A percentile compares a stretch with the other conserved stretches of the same genome.
phyloP scores from a whole-genome alignment of 495 filamentous ascomycete species.

The Podospora anserina region DNA sequence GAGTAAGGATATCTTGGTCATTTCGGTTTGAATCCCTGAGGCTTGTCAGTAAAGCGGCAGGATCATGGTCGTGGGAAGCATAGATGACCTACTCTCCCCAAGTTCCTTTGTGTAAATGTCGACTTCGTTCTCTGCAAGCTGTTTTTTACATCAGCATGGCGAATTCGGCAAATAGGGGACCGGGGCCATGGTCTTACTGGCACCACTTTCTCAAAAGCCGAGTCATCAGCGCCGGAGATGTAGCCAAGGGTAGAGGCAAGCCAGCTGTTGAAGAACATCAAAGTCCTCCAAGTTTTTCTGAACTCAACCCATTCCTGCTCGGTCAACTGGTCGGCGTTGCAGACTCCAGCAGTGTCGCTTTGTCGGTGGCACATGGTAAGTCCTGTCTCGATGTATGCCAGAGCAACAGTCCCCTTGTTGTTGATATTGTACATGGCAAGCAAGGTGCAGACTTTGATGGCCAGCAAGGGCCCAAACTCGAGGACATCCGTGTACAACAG shows the following conservation, averaged over 20 bases:
- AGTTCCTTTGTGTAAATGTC: slow-evolving; percentile 21
- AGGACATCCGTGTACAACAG: slow-evolving; percentile 25
- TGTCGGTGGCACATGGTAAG: slow-evolving; percentile 26
- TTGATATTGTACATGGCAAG: slow-evolving; percentile 34
- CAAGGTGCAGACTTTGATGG: slow-evolving; percentile 34
- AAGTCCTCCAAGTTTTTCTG: slow-evolving; percentile 28
- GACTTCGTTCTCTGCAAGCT: slow-evolving; percentile 23
- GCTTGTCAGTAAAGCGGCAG: background rate
- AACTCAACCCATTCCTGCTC: slow-evolving; percentile 23
- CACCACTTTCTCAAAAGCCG: slow-evolving; percentile 23
- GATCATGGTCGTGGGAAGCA: background rate
- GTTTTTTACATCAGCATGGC: background rate
- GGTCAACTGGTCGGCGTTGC: slow-evolving; percentile 4
- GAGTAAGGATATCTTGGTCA: slow-evolving; percentile 33
- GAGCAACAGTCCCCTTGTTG: slow-evolving; percentile 29
- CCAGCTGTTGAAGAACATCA: slow-evolving; percentile 34
- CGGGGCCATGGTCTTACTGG: slow-evolving; percentile 13
- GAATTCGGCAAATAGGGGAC: background rate
- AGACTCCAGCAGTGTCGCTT: slow-evolving; percentile 13
- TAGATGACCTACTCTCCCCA: slow-evolving; percentile 19
- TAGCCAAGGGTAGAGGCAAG: slow-evolving; percentile 36
- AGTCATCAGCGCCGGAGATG: slow-evolving; percentile 25
- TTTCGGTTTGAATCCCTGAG: slow-evolving; percentile 31
- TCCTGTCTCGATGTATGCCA: slow-evolving; percentile 31
- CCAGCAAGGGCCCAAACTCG: slow-evolving; percentile 27